Base-by-base conservation (phyloP, 331 rosid species). In the Pyrus hybrid region DNA sequence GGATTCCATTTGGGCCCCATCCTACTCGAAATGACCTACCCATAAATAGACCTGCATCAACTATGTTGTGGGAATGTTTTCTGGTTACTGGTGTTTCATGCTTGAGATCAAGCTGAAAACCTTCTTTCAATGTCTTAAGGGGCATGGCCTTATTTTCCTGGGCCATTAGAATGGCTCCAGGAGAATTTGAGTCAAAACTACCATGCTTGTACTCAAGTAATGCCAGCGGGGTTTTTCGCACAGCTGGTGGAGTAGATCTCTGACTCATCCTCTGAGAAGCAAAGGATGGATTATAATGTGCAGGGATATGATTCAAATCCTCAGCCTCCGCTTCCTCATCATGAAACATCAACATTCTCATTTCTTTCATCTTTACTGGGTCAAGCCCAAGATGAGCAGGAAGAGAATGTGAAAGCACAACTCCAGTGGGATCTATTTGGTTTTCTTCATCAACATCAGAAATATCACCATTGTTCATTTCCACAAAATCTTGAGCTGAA, bases 1-100 rank as follows among this genome's bases (percentile, higher is more conserved):
- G 96, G 80, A 87, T 70, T 64, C 99, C 99, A 83, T 89, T 92
- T 18, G 99, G 99, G 56, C 99, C 99, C 99, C 99, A 94, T n/a
- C 97, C 99, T 51, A 94, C 91, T n/a, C 97, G 92, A 82, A 94
- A 94, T 68, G 99, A 94, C 82, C 91, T 88, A 70, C 99, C 96
- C 99, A 94, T 92, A 71, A 94, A 90, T 71, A 94, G 86, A 78
- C 96, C 97, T 68, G 96, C 99, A 88, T 94, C 99, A n/a, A 92
- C 96, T 78, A 92, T 80, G 79, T 88, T 90, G 76, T 68, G 61
- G 75, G 92, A 90, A 81, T 87, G 87, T 76, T 75, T 80, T 82
- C 67, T 78, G 30, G 90, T 77, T 77, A 90, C 83, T 71, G 86
- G 92, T 57, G 96, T 94, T 85, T 90, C 96, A 79, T 72, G 86